Base-by-base conservation (phyloP, 2,329 filamentous ascomycete genomes). In the Paraphaeosphaeria sporulosa region DNA sequence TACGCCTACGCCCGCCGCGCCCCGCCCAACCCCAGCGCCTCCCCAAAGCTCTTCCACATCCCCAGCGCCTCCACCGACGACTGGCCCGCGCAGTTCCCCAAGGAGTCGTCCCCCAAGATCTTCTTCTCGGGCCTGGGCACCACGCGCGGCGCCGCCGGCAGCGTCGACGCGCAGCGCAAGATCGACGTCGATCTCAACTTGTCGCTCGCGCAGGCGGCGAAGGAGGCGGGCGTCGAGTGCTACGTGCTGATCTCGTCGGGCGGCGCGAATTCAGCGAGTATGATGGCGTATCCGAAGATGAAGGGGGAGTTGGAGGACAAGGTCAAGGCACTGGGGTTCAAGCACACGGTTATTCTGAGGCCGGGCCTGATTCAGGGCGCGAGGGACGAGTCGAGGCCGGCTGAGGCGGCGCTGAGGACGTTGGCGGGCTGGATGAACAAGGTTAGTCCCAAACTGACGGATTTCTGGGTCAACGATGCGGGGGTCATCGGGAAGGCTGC, bases 121-220 rank as follows among this genome's bases (percentile, higher is more conserved):
- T 89, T 95, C 80, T 88, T 94, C 80, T 93, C 91, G 2, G 87
- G 87, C 1, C 85, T 97, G 0, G 94, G 90, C 59, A 97, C 93
- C 2, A 97, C 94, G 0, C 87, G 88, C 51, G 90, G 83, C 0
- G 83, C 84, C 13, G 93, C 93, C 0, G 94, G 94, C 62, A 84
- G 90, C 59, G 80, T 96, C 65, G 89, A 88, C 30, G 88, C 89
- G 63, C 94, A 97, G 80, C 90, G 92, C 81, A 91, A 91, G 73
- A 91, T 97, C 65, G 94, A 97, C 80, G 87, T 93, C 74, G 93
- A 95, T 72, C 83, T 97, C 47, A 96, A 96, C 78, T 78, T 96
- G 51, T 89, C 90, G 65, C 83, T 96, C 25, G 93, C 92, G 3
- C 85, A 86, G 62, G 88, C 90, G 0, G 92, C 94, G 46, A 92